Evolutionary conservation across 352 stramenopile genomes (phyloP).

Genomic region (Phytophthora rubi): DNA sequence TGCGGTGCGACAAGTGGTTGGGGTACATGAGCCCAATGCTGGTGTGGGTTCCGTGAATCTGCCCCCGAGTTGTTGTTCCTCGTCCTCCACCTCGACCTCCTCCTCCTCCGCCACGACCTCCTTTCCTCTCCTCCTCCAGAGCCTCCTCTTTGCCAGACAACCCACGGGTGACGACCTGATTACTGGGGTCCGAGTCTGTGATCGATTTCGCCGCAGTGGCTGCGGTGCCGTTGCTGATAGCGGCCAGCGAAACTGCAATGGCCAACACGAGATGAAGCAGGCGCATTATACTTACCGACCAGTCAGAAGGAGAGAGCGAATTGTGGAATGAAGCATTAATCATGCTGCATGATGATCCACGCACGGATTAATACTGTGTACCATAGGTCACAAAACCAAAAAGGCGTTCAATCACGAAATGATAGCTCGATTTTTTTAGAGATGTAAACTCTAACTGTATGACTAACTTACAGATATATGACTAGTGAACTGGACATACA

Average conservation of each 20-base stretch:
- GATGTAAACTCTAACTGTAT: too few relatives aligned
- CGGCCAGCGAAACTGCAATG: neutral
- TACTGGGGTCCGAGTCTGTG: neutral
- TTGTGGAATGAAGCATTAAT: conserved; percentile 3
- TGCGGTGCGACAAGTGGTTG: neutral
- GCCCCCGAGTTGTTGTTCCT: neutral
- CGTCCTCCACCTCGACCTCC: conserved; percentile 1
- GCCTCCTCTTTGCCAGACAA: neutral
- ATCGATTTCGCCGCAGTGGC: neutral
- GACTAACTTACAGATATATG: too few relatives aligned
- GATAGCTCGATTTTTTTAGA: too few relatives aligned
- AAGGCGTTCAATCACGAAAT: too few relatives aligned
- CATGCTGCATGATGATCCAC: too few relatives aligned
- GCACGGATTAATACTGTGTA: too few relatives aligned
- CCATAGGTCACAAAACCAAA: too few relatives aligned
- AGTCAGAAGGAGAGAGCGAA: neutral
- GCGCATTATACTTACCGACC: neutral
- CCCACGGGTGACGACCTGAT: neutral
- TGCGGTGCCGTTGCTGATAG: conserved; percentile 3
- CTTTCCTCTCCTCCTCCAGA: conserved; percentile 12
- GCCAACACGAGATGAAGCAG: conserved; percentile 7
- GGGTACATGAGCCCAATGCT: conserved; percentile 1
- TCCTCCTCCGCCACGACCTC: neutral
- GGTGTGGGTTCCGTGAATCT: conserved; percentile 8
- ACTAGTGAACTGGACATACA: too few relatives aligned